Evolutionary conservation across 1,139 yeast genomes (phyloP).

Genomic region (Yamadazyma diospyri): DNA sequence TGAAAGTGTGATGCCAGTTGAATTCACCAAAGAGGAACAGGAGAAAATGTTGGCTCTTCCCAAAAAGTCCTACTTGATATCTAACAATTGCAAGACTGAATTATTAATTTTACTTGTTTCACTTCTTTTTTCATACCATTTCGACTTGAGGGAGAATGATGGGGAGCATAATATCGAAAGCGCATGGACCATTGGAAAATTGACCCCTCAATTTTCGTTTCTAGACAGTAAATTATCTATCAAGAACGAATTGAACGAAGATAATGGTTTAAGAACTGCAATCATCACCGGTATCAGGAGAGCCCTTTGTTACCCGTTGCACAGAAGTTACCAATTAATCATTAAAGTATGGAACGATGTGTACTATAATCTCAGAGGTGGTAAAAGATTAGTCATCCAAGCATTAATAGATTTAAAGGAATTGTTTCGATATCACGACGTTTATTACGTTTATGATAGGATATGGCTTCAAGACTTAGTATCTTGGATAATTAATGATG

Average conservation of each 20-base stretch:
- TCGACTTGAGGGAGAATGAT: conserved; percentile 68
- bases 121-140: conserved; percentile 67
- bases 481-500: conserved; percentile 69
- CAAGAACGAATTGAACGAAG: conserved; percentile 27
- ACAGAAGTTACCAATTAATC: conserved; percentile 63
- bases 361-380: conserved; percentile 59
- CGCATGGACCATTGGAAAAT: conserved; percentile 89
- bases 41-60: conserved; percentile 69
- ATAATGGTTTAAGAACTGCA: conserved; percentile 42
- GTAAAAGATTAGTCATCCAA: conserved; percentile 62
- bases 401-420: conserved; percentile 60
- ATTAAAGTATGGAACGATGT: conserved; percentile 74
- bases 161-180: conserved; percentile 85
- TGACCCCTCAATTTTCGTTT: conserved; percentile 72
- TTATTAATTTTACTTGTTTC: conserved; percentile 61
- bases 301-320: conserved; percentile 75
- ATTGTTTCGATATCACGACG: conserved; percentile 78
- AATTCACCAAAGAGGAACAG: conserved; percentile 58
- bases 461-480: conserved; percentile 78
- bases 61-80: conserved; percentile 54
- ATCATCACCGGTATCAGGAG: conserved; percentile 65
- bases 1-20: conserved; percentile 35
- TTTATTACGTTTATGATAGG: conserved; percentile 83
- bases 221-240: conserved; percentile 58
- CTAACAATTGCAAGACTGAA: conserved; percentile 42